Conservation (phyloP, 345 rosid species). For the Sonneratia caseolaris region DNA sequence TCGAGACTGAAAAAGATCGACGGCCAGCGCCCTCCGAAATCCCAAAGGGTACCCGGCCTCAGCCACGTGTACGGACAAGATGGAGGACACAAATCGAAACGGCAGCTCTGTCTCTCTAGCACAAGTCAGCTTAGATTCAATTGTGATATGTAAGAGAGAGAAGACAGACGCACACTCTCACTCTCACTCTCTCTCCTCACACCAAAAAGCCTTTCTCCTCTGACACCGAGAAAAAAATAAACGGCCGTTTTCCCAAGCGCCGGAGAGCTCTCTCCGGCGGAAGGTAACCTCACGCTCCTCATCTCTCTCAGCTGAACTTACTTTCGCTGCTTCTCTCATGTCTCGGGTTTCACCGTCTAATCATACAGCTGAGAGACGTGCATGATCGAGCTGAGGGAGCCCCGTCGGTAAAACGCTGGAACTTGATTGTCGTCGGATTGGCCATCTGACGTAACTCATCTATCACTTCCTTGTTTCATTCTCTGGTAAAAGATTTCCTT, state of each 20-base stretch:
- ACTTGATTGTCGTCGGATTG: background rate
- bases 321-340: background rate
- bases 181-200: background rate
- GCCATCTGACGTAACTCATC: background rate
- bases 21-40: background rate
- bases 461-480: background rate
- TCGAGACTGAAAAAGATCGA: background rate
- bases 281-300: background rate
- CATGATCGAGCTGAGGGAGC: background rate
- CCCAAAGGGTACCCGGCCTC: background rate
- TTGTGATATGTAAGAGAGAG: background rate
- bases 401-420: background rate
- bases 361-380: background rate
- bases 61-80: background rate
- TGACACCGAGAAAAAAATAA: background rate
- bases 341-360: background rate
- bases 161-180: background rate
- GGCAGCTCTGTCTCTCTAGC: background rate
- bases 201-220: background rate
- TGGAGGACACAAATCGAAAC: background rate
- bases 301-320: background rate
- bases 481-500: background rate
- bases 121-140: background rate
- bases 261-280: background rate
- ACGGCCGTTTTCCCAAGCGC: background rate